phyloP scores from a whole-genome alignment of 306 rosid species.

The Canavalia gladiata region DNA sequence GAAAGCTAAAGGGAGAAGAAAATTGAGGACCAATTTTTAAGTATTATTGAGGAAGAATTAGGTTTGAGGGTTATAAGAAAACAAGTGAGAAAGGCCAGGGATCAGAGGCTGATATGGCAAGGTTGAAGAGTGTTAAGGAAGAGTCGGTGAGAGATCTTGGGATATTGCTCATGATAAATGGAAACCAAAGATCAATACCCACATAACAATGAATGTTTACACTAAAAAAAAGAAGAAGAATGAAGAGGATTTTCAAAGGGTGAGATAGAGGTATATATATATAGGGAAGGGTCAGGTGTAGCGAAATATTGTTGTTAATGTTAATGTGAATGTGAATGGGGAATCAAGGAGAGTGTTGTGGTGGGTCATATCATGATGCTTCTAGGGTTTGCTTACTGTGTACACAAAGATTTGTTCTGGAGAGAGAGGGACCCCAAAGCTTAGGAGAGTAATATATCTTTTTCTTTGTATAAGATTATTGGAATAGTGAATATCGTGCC shows the following conservation, averaged over 20 bases:
- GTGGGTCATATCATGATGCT: slow-evolving; percentile 47
- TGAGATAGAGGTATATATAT: slow-evolving; percentile 48
- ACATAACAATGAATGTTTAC: slow-evolving; percentile 53
- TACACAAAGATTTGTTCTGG: slow-evolving; percentile 55
- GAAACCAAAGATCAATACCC: slow-evolving; percentile 28
- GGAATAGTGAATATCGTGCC: slow-evolving; percentile 10
- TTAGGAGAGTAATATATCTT: slow-evolving; percentile 40
- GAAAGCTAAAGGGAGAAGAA: neutral
- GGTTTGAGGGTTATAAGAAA: slow-evolving; percentile 61
- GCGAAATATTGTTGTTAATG: neutral
- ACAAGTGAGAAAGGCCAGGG: slow-evolving; percentile 91
- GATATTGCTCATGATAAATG: slow-evolving; percentile 84
- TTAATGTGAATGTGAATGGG: slow-evolving; percentile 23
- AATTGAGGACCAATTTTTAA: neutral
- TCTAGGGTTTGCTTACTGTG: slow-evolving; percentile 62
- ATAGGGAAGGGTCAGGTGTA: neutral
- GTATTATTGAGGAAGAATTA: neutral
- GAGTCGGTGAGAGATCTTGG: slow-evolving; percentile 87
- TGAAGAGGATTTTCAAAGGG: slow-evolving; percentile 45
- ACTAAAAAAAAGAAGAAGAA: neutral
- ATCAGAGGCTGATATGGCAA: slow-evolving; percentile 83
- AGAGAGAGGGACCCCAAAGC: slow-evolving; percentile 23
- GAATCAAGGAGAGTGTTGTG: neutral
- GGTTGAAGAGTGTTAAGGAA: slow-evolving; percentile 74
- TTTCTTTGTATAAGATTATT: neutral